Base-by-base conservation (phyloP, 306 rosid genomes). In the Quercus agrifolia region DNA sequence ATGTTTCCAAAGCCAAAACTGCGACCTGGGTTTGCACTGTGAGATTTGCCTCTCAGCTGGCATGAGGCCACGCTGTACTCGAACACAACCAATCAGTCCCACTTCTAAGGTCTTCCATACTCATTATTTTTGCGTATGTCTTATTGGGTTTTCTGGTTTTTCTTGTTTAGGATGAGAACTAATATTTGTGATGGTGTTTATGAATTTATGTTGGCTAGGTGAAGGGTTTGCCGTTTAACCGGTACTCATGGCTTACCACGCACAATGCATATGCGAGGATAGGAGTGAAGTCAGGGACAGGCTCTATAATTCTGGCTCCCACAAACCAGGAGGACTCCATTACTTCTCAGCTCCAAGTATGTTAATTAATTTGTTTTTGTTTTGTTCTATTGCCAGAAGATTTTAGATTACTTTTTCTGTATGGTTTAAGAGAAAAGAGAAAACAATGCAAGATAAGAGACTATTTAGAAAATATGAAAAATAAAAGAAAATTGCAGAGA, bases 271-370 rank as follows among this genome's bases (percentile, higher is more conserved):
- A 20, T 61, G 30, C 30, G 15, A 61, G 27, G 30, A 23, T 18
- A 10, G 35, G 30, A 20, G 54, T 49, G 85, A 94, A 70, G 80
- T 86, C 97, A 11, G 85, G 46, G 11, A 90, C 96, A 3, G 91
- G 91, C 7, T 86, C 96, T 74, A 14, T 85, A 15, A 78, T 92
- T 83, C 49, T 94, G 27, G 69, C 92, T 71, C 93, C 98, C 0
- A 79, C 88, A 2, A 92, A 94, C 68, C 98, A 94, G 77, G 96
- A 94, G 72, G 97, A 92, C 78, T 73, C 97, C 20, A 85, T 94
- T 71, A 89, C 96, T 11, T 58, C 71, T 54, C 98, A 94, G 88
- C 98, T 94, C 81, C 84, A 92, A 30, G 98, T 94, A 52, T 4
- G 92, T 84, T 41, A 66, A 52, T 73, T 77, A 66, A 52, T 73